Evolutionary conservation across 2,329 filamentous ascomycete genomes (phyloP).

Genomic region (Fusarium citri): DNA sequence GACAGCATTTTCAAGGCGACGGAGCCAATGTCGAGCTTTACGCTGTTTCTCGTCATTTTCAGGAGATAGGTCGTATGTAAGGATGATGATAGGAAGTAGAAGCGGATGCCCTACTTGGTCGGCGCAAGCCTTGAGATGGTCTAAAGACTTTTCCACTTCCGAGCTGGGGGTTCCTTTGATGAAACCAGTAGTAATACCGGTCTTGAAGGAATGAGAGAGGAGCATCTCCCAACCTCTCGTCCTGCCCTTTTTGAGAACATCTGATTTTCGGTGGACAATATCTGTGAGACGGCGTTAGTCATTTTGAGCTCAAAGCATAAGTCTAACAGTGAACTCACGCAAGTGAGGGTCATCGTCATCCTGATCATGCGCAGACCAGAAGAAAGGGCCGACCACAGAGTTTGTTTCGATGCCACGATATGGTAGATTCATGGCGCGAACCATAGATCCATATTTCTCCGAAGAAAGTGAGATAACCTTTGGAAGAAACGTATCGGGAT

Average conservation of each 20-base stretch:
- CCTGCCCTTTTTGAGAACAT: slow-evolving; percentile 72
- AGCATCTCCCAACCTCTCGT: slow-evolving; percentile 74
- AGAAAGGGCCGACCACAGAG: slow-evolving; percentile 71
- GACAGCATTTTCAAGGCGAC: slow-evolving; percentile 70
- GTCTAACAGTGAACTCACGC: slow-evolving; percentile 55
- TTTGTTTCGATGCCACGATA: slow-evolving; percentile 69
- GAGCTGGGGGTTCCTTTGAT: slow-evolving; percentile 71
- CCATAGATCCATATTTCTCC: slow-evolving; percentile 66
- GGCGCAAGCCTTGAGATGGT: slow-evolving; percentile 62
- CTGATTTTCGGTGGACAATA: slow-evolving; percentile 73
- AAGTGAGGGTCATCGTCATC: slow-evolving; percentile 68
- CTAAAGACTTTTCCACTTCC: slow-evolving; percentile 62
- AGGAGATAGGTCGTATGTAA: slow-evolving; percentile 67
- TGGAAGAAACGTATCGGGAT: slow-evolving; percentile 69
- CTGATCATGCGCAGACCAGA: slow-evolving; percentile 69
- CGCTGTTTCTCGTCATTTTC: slow-evolving; percentile 71
- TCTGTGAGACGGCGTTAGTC: slow-evolving; percentile 52
- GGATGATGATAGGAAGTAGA: slow-evolving; percentile 68
- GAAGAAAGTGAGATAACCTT: slow-evolving; percentile 65
- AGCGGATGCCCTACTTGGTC: slow-evolving; percentile 67
- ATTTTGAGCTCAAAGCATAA: neutral
- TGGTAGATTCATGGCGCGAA: slow-evolving; percentile 64
- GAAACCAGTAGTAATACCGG: slow-evolving; percentile 68
- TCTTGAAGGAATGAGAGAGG: slow-evolving; percentile 67
- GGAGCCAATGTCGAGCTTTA: slow-evolving; percentile 71